Base-by-base conservation (phyloP, 768 basidiomycete species). In the Tricholoma terreum region DNA sequence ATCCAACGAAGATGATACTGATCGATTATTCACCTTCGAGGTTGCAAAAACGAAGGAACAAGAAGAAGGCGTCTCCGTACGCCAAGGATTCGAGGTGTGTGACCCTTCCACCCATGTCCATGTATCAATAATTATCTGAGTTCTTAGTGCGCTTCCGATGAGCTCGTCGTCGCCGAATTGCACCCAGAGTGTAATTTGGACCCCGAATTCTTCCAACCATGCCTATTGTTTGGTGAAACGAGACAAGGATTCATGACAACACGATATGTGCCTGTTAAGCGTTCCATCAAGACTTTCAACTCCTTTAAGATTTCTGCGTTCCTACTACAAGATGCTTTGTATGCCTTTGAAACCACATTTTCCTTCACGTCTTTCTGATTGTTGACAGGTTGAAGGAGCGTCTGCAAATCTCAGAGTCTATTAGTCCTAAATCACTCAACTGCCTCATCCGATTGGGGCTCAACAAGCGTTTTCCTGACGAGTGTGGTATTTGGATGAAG, bases 41-140 rank as follows among this genome's bases (percentile, higher is more conserved):
- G 84, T 85, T 0, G 67, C 73, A 0, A 82, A 84, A 65, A 82
- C 77, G 5, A 76, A 75, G n/a, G 81, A 84, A 50, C 79, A 84
- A 59, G 81, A 83, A 53, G 84, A 84, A 61, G 71, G 73, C 6
- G 80, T 82, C 2, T 63, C 66, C 1, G 63, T 69, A 4, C 71
- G 73, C 15, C 67, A 70, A 4, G 83, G 83, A 0, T 83, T 84
- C 62, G 69, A 67, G 62, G 84, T 83, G 61, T 12, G 69, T 14
- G 56, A 51, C 24, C 6, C 19, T 17, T 53, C 55, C 36, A 19
- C 59, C 3, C 49, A 51, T 0, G 61, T 62, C 40, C 49, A 14
- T 6, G n/a, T 33, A 31, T 31, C 34, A 35, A 50, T 50, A 17
- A 17, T 50, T 22, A 17, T 17, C 49, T 50, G 49, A 17, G 14